Evolutionary conservation across 768 basidiomycete species (phyloP).

Genomic region (Tulasnella sp.): DNA sequence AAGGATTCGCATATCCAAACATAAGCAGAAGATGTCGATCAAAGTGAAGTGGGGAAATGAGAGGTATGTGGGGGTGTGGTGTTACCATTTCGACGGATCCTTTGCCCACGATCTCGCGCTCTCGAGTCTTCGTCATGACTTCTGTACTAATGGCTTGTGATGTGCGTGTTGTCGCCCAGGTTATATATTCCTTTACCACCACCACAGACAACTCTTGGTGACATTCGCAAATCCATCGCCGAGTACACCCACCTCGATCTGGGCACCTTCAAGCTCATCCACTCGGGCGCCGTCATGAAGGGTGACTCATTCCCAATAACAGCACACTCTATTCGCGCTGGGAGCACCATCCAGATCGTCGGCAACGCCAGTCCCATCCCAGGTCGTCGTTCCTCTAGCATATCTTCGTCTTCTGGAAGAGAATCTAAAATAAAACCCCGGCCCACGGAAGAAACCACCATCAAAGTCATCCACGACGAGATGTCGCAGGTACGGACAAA

Average conservation of each 20-base stretch:
- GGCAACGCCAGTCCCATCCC: constrained; percentile 27
- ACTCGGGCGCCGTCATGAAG: constrained; percentile 83
- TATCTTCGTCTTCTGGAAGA: neutral
- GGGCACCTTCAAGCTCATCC: constrained; percentile 73
- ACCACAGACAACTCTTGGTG: constrained; percentile 45
- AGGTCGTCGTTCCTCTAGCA: neutral
- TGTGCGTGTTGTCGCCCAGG: constrained; percentile 27
- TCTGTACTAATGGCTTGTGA: constrained; percentile 8
- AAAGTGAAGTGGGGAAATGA: constrained; percentile 24
- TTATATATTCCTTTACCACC: constrained; percentile 47
- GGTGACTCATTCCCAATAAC: constrained; percentile 66
- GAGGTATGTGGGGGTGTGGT: constrained; percentile 19
- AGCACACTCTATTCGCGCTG: constrained; percentile 58
- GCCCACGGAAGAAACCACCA: constrained; percentile 37
- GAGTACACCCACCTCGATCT: constrained; percentile 62
- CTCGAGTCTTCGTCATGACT: constrained; percentile 10
- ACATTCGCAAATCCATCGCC: constrained; percentile 52
- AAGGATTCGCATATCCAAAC: neutral
- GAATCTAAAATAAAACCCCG: constrained; percentile 14
- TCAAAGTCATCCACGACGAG: constrained; percentile 47
- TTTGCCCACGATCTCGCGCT: neutral
- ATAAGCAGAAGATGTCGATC: constrained; percentile 18
- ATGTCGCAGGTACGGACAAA: constrained; percentile 40
- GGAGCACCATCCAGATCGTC: constrained; percentile 62
- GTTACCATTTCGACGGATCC: neutral